These are phyloP conservation scores for Rhytidiadelphus loreus DNA, from an alignment of 225 moss, liverwort and hornwort species.

Conservation along the genomic window DNA sequence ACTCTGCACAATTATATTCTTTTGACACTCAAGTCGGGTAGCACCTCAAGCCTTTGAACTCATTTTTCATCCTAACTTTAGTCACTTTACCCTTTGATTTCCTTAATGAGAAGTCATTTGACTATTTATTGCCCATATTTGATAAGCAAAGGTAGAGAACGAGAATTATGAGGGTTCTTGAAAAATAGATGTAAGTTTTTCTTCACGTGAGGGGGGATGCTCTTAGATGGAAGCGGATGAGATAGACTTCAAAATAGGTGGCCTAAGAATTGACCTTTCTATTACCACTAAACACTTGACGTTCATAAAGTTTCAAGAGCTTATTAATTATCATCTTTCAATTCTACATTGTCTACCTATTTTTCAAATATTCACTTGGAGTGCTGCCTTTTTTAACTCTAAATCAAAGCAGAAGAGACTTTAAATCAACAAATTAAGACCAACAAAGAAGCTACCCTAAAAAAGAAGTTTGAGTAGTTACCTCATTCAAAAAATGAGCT, in stretches of 20 bases:
- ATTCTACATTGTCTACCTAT: too few relatives aligned
- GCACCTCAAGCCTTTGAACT: background rate
- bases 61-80: background rate
- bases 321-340: background rate
- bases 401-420: too few relatives aligned
- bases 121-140: background rate
- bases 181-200: background rate
- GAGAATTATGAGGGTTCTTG: background rate
- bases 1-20: background rate
- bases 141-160: background rate
- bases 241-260: too few relatives aligned
- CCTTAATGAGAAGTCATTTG: background rate
- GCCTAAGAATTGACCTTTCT: background rate
- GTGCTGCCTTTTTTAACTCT: too few relatives aligned
- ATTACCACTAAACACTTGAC: fast-evolving
- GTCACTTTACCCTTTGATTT: background rate
- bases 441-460: too few relatives aligned
- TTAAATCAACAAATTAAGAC: too few relatives aligned
- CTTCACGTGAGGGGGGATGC: fast-evolving
- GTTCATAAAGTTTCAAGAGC: background rate
- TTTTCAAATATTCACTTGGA: too few relatives aligned
- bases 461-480: too few relatives aligned
- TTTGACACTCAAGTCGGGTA: background rate
- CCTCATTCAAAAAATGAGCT: too few relatives aligned
- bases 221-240: background rate